Evolutionary conservation across 345 rosid species (phyloP), one percentile per base, ranked within the genome.

Genomic region (Populus simonii): DNA sequence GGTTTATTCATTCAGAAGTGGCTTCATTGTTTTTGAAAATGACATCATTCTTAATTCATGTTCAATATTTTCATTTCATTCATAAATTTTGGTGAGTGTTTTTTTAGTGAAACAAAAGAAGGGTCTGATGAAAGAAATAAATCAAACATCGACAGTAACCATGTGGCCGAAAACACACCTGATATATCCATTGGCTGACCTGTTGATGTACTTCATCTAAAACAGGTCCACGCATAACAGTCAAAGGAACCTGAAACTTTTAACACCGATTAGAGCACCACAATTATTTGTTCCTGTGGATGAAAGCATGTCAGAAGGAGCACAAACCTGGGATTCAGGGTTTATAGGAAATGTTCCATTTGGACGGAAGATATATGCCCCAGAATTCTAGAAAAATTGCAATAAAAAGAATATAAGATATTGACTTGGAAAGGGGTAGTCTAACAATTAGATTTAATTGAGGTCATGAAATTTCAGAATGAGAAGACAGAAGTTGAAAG

Each of bases 361-460:
- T 72, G 99, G 99, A 69, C 99, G 98, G 85, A 95, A 95, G 80
- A 95, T 80, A 82, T 95, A 95, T 43, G 98, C 99, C 77, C 99
- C 99, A 0, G 88, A 88, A 84, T 89, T 91, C 99, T 95, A 72
- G 78, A 73, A 81, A 80, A 67, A 20, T 59, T 43, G 70, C 35
- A 17, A 69, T 0, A 57, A 65, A 51, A 11, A 73, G 79, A 33
- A 83, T 70, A 83, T 70, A 76, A 73, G 62, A 78, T 15, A 68
- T 35, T 61, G 31, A 72, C 74, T 74, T 70, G 36, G 25, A 57
- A 65, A 66, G 29, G 61, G 39, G 61, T 55, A 39, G 38, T 62
- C 57, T 67, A 59, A 72, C 35, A 55, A 47, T 11, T 8, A 81
- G 8, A 68, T 68, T 17, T 47, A 76, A 73, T 71, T n/a, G 29